Conservation (phyloP, 169 alveolate genomes). For the Plasmodium vivax region DNA sequence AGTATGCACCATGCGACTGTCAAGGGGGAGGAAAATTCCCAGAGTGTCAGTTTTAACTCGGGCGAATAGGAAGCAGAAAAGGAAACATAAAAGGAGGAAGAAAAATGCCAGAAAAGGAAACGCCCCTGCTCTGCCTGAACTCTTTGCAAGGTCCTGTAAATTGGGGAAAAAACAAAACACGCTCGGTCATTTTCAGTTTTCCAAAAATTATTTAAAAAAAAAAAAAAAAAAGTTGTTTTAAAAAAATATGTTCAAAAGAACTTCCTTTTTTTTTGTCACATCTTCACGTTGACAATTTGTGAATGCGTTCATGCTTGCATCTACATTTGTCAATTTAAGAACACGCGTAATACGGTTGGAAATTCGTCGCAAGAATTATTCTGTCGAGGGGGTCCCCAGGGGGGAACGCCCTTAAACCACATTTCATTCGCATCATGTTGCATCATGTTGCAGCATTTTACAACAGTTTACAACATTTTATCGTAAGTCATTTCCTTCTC, state of each 20-base stretch:
- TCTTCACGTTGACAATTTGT: background rate
- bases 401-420: background rate
- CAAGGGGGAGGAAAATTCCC: background rate
- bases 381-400: background rate
- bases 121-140: background rate
- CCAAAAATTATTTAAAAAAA: background rate
- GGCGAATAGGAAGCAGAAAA: background rate
- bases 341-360: background rate
- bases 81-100: background rate
- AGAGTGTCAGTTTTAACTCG: background rate
- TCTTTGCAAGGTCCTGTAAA: background rate
- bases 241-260: background rate
- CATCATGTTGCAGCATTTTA: background rate
- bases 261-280: background rate
- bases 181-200: background rate
- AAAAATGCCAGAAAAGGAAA: background rate
- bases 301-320: background rate
- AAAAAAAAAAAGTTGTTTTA: background rate
- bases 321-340: background rate
- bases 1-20: background rate
- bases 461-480: background rate
- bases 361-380: background rate
- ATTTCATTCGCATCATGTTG: background rate
- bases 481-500: background rate
- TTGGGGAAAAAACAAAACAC: background rate